A percentile compares a stretch with the other conserved stretches of the same genome.
Evolutionary conservation across 2,329 filamentous ascomycete genomes (phyloP).

Genomic region (Trichoderma koningii): DNA sequence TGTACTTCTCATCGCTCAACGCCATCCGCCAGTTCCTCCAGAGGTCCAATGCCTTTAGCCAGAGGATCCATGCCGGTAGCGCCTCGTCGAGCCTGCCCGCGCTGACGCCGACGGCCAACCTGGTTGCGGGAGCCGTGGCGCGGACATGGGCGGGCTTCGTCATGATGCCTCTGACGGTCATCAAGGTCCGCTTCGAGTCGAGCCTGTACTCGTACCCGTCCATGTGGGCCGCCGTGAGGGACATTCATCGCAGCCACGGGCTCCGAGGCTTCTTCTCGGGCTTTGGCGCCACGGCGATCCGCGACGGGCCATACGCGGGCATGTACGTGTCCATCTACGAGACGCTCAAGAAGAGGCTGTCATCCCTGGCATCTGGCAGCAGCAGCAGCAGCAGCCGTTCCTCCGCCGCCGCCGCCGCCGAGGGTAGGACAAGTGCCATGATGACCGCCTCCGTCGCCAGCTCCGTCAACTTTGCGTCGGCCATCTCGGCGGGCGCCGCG

Average conservation of each 20-base stretch:
- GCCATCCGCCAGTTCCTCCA: conserved; percentile 69
- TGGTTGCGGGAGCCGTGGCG: conserved; percentile 80
- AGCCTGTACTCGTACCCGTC: conserved; percentile 82
- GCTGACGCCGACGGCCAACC: conserved; percentile 80
- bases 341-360: conserved; percentile 68
- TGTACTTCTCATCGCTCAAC: conserved; percentile 92
- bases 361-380: conserved; percentile 31
- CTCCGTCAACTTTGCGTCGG: conserved; percentile 84
- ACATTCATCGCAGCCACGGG: conserved; percentile 75
- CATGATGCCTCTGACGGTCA: conserved; percentile 93
- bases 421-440: conserved; percentile 34
- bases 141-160: conserved; percentile 84
- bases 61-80: conserved; percentile 32
- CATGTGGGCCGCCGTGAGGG: conserved; percentile 68
- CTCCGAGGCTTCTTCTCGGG: conserved; percentile 86
- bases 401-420: conserved; percentile 23
- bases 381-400: no score
- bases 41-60: conserved; percentile 34
- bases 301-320: conserved; percentile 95
- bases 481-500: conserved; percentile 74
- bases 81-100: conserved; percentile 75
- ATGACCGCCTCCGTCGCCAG: conserved; percentile 45
- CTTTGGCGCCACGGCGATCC: conserved; percentile 87
- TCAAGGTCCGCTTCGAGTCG: conserved; percentile 95
- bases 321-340: conserved; percentile 96